A percentile compares a stretch with the other conserved stretches of the same genome.
phyloP scores from a whole-genome alignment of 805 yeast species.

The Ogataea nakhonphanomensis region DNA sequence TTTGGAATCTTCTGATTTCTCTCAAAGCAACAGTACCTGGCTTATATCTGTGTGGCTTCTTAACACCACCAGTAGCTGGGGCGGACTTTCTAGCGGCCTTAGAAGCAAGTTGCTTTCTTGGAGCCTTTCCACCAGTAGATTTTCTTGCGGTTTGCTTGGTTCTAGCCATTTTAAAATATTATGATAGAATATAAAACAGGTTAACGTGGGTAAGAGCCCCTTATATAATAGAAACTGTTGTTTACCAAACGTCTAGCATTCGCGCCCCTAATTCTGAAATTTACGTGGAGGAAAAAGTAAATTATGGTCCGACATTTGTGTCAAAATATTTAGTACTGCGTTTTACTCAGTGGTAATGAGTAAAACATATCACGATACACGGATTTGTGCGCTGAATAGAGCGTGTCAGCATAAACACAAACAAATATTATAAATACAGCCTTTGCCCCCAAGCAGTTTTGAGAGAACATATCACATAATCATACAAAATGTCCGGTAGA shows the following conservation, averaged over 20 bases:
- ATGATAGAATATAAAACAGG: constrained; percentile 4
- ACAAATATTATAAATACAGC: constrained; percentile 17
- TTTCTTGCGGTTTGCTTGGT: constrained; percentile 93
- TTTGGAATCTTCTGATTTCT: constrained; percentile 97
- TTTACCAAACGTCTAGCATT: constrained; percentile 4
- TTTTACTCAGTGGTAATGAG: constrained; percentile 14
- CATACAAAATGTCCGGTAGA: constrained; percentile 85
- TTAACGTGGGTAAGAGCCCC: constrained; percentile 12
- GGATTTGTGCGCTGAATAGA: constrained; percentile 7
- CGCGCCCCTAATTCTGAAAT: constrained; percentile 1
- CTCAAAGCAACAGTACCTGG: constrained; percentile 96
- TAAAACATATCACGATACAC: constrained; percentile 14
- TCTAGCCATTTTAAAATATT: constrained; percentile 66
- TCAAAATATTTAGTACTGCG: constrained; percentile 8
- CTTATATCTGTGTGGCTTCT: constrained; percentile 94
- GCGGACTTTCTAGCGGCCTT: constrained; percentile 93
- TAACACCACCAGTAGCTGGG: constrained; percentile 89
- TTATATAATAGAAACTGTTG: constrained; percentile 7
- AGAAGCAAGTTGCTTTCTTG: constrained; percentile 90
- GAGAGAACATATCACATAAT: constrained; percentile 12
- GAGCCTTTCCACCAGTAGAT: constrained; percentile 94
- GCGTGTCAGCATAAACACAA: constrained; percentile 13
- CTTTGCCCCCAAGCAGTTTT: constrained; percentile 6
- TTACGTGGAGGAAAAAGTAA: constrained; percentile 14
- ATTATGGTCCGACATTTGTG: constrained; percentile 1